phyloP scores from a whole-genome alignment of 2,329 filamentous ascomycete species.

The Aspergillus sp. region DNA sequence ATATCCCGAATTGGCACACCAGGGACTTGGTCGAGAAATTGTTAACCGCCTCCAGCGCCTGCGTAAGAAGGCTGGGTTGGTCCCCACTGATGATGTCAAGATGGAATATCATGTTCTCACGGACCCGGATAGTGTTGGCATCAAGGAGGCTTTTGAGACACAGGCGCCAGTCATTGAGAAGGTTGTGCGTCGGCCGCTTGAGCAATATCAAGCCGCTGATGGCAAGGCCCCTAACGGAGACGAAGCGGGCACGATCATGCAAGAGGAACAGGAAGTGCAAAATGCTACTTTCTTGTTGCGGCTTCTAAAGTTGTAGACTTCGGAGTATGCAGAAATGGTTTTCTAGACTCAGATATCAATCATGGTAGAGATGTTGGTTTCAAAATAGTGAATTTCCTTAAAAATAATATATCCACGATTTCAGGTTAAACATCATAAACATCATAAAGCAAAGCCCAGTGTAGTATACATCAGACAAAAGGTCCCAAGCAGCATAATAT shows the following conservation, averaged over 20 bases:
- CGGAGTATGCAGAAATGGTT: not conserved
- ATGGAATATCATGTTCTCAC: conserved; percentile 86
- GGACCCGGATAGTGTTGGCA: conserved; percentile 74
- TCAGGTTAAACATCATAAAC: not conserved
- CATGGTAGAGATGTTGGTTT: conserved; percentile 8
- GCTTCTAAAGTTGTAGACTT: conserved; percentile 66
- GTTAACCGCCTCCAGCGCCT: conserved; percentile 90
- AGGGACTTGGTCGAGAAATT: conserved; percentile 87
- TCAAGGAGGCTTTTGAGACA: conserved; percentile 67
- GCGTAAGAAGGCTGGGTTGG: conserved; percentile 88
- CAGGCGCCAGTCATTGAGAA: conserved; percentile 72
- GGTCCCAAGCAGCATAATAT: conserved; percentile 3
- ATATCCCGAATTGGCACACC: conserved; percentile 81
- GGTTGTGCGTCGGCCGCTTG: conserved; percentile 72
- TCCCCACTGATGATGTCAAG: conserved; percentile 89
- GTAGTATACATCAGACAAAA: not conserved
- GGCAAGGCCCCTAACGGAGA: conserved; percentile 54
- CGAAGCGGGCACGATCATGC: conserved; percentile 65
- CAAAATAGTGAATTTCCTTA: conserved; percentile 8
- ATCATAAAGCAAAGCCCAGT: not conserved
- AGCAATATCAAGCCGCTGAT: conserved; percentile 63
- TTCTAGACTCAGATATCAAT: conserved; percentile 7
- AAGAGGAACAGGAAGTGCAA: conserved; percentile 84
- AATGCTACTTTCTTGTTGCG: conserved; percentile 77
- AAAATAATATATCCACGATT: not conserved